A percentile compares a stretch with the other conserved stretches of the same genome.
Evolutionary conservation across 75 land plant genomes (phyloP).

Genomic region (Gnetum montanum): DNA sequence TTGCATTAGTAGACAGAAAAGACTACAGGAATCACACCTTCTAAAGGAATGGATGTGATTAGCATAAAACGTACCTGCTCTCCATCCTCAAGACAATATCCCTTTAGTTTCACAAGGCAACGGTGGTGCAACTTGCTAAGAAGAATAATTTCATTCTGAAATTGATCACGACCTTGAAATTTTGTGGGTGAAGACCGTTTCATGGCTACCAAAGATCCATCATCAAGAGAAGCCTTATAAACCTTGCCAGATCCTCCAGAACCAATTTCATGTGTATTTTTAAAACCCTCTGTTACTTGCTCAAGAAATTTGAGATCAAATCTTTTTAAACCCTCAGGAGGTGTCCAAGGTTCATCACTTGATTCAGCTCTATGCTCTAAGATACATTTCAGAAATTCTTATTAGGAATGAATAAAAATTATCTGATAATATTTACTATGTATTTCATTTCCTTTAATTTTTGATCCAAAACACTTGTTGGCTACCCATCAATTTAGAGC

Average conservation of each 20-base stretch:
- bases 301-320: constrained; percentile 63
- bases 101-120: constrained; percentile 68
- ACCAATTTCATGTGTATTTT: constrained; percentile 45
- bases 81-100: constrained; percentile 77
- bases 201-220: constrained; percentile 61
- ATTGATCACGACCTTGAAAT: constrained; percentile 72
- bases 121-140: constrained; percentile 82
- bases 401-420: too few species aligned
- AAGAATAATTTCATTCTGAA: constrained; percentile 72
- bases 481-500: too few species aligned
- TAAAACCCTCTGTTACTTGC: constrained; percentile 59
- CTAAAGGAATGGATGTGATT: too few species aligned
- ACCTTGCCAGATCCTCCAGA: constrained; percentile 91
- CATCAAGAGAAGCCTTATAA: constrained; percentile 51
- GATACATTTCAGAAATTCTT: too few species aligned
- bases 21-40: too few species aligned
- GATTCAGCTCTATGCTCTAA: too few species aligned
- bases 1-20: too few species aligned
- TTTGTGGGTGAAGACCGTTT: constrained; percentile 71
- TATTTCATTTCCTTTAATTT: too few species aligned
- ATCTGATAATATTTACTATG: too few species aligned
- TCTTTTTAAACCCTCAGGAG: constrained; percentile 41
- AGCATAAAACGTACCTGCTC: constrained; percentile 76
- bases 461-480: too few species aligned
- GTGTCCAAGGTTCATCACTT: background rate